Base-by-base conservation (phyloP, 768 basidiomycete genomes). In the Macrocybe gigantea region DNA sequence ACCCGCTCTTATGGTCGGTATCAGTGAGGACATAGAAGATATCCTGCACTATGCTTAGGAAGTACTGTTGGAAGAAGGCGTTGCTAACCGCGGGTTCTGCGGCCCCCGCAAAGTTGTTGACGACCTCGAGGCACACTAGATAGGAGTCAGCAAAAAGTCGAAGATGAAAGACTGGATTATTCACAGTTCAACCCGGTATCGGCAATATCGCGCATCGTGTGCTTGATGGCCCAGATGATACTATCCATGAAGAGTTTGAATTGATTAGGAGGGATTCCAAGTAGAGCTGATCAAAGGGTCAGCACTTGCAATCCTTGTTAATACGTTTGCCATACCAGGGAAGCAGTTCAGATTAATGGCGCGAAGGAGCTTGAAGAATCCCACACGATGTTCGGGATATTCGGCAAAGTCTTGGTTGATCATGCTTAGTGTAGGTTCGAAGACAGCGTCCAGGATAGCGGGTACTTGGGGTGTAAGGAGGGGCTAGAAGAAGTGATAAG, bases 351-450 rank as follows among this genome's bases (percentile, higher is more conserved):
- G 57, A 67, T 97, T 93, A 65, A 96, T 94, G 3, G 91, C 85
- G 49, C 93, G 83, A 39, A 99, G 74, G 49, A 99, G 77, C 66
- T 90, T 93, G 78, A 92, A 99, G 80, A 99, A 95, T 47, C 93
- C 95, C 36, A 86, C 84, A 49, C 96, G 89, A 63, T 98, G 95
- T 63, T 99, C 96, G 7, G 96, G 96, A 71, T 79, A 99, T 67
- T 98, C 96, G n/a, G 94, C 73, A 56, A 98, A 95, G 72, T 99
- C 95, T 75, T 96, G 91, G 66, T 97, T 98, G 64, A 99, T 99
- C 96, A 98, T 99, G 58, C 83, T 86, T 49, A 99, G 71, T 4
- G 96, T 99, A 38, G 91, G 89, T 65, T 97, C 94, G 61, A 99
- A 98, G 41, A 98, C 91, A 7, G 95, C 93, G 59, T 98, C 95